Percentiles rank a stretch among this genome's conserved stretches.
Evolutionary conservation across 257 asterid species (phyloP).

Genomic region (Paraleonurus japonicus): DNA sequence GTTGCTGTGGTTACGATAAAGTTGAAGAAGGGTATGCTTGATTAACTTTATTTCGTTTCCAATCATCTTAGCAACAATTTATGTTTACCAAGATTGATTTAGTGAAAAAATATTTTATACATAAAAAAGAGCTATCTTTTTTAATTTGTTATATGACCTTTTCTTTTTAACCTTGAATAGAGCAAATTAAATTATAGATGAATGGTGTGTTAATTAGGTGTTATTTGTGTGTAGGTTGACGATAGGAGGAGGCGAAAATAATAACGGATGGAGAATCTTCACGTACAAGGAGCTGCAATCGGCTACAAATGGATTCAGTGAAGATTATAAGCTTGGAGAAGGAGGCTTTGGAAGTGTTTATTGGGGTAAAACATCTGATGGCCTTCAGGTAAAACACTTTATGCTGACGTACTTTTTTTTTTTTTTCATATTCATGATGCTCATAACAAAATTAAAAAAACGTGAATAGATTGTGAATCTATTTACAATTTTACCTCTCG

Average conservation of each 20-base stretch:
- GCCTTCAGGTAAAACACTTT: slow-evolving; percentile 72
- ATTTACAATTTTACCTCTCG: too few relatives aligned
- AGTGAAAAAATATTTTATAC: too few relatives aligned
- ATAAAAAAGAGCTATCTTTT: too few relatives aligned
- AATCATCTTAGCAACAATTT: too few relatives aligned
- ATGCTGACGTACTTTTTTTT: not conserved
- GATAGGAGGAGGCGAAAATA: slow-evolving; percentile 36
- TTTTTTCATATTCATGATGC: not conserved
- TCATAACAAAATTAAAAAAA: too few relatives aligned
- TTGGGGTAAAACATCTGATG: slow-evolving; percentile 86
- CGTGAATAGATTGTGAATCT: too few relatives aligned
- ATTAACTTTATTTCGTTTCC: not conserved
- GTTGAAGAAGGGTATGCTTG: slow-evolving; percentile 63
- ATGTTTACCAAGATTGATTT: too few relatives aligned
- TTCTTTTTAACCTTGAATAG: too few relatives aligned
- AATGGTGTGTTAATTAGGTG: not conserved
- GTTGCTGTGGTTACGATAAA: slow-evolving; percentile 67
- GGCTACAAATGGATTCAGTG: slow-evolving; percentile 80
- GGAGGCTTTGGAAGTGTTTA: slow-evolving; percentile 92
- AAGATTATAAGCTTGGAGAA: slow-evolving; percentile 77
- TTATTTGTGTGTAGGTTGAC: slow-evolving; percentile 31
- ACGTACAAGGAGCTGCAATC: slow-evolving; percentile 72
- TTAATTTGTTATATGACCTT: too few relatives aligned
- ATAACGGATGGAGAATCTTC: slow-evolving; percentile 62
- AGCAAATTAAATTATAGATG: too few relatives aligned